Evolutionary conservation across 768 basidiomycete genomes (phyloP).

Genomic region (Trametes sanguinea): DNA sequence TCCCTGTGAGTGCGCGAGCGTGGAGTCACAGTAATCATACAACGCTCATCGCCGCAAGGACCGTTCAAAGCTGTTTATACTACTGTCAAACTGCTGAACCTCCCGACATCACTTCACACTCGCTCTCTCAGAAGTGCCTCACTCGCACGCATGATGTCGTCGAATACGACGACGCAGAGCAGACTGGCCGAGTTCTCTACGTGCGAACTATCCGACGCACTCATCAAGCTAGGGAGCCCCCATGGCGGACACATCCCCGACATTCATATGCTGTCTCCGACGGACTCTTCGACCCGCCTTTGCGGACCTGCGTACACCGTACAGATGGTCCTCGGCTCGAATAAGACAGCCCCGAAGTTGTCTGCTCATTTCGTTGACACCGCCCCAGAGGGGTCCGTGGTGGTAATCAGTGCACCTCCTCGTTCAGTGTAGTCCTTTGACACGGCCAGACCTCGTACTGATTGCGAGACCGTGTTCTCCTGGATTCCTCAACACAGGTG

Average conservation of each 20-base stretch:
- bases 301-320: conserved; percentile 90
- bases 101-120: too few species aligned
- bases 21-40: too few species aligned
- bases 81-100: too few species aligned
- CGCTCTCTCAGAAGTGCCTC: not conserved
- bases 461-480: too few species aligned
- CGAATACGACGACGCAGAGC: conserved; percentile 13
- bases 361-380: conserved; percentile 82
- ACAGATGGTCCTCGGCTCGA: conserved; percentile 66
- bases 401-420: conserved; percentile 75
- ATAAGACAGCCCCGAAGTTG: conserved; percentile 63
- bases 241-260: conserved; percentile 85
- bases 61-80: too few species aligned
- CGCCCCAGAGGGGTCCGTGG: conserved; percentile 59
- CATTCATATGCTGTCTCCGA: conserved; percentile 57
- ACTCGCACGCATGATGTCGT: conserved; percentile 24
- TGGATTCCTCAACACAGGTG: conserved; percentile 41
- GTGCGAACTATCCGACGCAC: conserved; percentile 88
- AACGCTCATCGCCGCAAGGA: too few species aligned
- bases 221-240: conserved; percentile 72
- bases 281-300: conserved; percentile 41
- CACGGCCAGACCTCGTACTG: too few species aligned
- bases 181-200: conserved; percentile 52
- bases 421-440: conserved; percentile 45
- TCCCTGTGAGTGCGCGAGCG: too few species aligned